Evolutionary conservation across 2,329 filamentous ascomycete genomes (phyloP).

Genomic region (Colletotrichum chrysophilum): DNA sequence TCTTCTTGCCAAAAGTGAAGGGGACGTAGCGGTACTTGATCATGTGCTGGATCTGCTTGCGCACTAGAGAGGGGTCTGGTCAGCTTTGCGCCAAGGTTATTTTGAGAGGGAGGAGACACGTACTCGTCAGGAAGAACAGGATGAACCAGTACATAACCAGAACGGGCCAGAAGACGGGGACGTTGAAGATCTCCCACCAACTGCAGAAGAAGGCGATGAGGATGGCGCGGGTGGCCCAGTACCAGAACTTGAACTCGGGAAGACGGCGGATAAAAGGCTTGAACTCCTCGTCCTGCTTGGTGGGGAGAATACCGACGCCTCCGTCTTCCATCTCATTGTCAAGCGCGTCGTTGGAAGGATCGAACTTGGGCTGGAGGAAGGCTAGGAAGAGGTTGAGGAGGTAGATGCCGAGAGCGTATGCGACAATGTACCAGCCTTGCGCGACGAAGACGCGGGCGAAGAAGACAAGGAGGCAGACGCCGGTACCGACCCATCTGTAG

Average conservation of each 20-base stretch:
- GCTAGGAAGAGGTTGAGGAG: conserved; percentile 98
- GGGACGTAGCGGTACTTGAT: conserved; percentile 99
- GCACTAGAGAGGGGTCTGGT: conserved; percentile 65
- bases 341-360: conserved; percentile 87
- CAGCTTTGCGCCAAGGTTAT: background rate
- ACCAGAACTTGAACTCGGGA: conserved; percentile 99
- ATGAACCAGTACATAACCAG: conserved; percentile 99
- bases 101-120: conserved; percentile 40
- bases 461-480: conserved; percentile 76
- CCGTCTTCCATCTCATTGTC: conserved; percentile 98
- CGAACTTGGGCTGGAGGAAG: conserved; percentile 98
- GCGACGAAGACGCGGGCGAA: conserved; percentile 88
- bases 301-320: conserved; percentile 80
- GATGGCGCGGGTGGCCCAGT: conserved; percentile 89
- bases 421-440: conserved; percentile 99
- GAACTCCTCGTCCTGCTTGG: conserved; percentile 97
- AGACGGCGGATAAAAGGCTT: conserved; percentile 94
- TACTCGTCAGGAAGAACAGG: conserved; percentile 93
- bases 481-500: conserved; percentile 93
- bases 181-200: conserved; percentile 93
- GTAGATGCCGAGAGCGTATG: conserved; percentile 98
- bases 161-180: conserved; percentile 99
- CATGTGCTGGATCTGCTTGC: conserved; percentile 99
- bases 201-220: conserved; percentile 84
- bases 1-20: conserved; percentile 89